Evolutionary conservation across 2,329 filamentous ascomycete genomes (phyloP).

Genomic region (Laburnicola sp.): DNA sequence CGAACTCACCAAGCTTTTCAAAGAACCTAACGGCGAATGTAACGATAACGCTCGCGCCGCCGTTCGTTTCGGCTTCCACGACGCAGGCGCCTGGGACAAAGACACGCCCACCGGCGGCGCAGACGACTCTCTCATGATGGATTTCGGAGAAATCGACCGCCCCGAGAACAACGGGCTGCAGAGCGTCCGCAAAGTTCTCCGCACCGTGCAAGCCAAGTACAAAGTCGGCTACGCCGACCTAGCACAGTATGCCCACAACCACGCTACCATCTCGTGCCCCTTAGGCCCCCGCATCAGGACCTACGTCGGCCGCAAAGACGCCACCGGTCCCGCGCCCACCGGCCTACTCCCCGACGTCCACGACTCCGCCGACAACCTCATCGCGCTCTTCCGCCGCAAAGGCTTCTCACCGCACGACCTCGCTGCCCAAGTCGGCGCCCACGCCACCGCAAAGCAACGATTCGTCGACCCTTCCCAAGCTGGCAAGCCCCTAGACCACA

Average conservation of each 20-base stretch:
- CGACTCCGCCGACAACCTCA: slow-evolving; percentile 48
- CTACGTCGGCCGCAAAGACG: slow-evolving; percentile 56
- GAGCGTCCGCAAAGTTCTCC: slow-evolving; percentile 46
- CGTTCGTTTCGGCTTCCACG: slow-evolving; percentile 42
- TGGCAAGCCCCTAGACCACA: slow-evolving; percentile 51
- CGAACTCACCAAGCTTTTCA: slow-evolving; percentile 33
- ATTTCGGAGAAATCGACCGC: slow-evolving; percentile 42
- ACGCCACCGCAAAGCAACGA: slow-evolving; percentile 55
- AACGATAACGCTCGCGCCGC: slow-evolving; percentile 42
- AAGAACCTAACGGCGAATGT: slow-evolving; percentile 29
- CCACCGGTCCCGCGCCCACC: slow-evolving; percentile 44
- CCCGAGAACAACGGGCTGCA: slow-evolving; percentile 52
- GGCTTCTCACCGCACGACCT: slow-evolving; percentile 56
- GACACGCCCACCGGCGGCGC: slow-evolving; percentile 44
- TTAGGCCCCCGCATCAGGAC: slow-evolving; percentile 56
- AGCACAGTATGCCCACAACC: slow-evolving; percentile 54
- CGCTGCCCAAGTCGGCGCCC: slow-evolving; percentile 59
- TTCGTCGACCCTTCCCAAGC: slow-evolving; percentile 48
- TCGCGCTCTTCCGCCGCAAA: slow-evolving; percentile 55
- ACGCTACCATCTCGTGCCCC: slow-evolving; percentile 56
- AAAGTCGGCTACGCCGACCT: slow-evolving; percentile 58
- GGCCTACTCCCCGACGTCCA: slow-evolving; percentile 53
- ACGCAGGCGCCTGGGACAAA: slow-evolving; percentile 42
- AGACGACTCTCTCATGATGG: slow-evolving; percentile 48
- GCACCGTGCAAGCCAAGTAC: slow-evolving; percentile 47